Evolutionary conservation across 106 monocot genomes (phyloP), one percentile per base, ranked within the genome.

Genomic region (Phalaenopsis aphrodite): DNA sequence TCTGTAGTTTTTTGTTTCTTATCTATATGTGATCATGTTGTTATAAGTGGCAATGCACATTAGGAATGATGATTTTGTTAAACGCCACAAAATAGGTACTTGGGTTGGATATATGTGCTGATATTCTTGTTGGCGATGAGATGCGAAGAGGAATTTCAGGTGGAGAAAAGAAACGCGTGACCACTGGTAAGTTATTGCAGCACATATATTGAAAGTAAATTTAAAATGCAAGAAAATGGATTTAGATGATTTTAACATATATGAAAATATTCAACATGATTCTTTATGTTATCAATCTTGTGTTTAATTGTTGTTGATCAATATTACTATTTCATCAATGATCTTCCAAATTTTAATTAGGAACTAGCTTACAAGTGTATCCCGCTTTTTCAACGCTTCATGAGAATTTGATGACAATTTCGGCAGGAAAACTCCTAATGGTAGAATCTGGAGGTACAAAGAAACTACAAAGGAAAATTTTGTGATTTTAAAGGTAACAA

Each of bases 81-180:
- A 55, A 21, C 55, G 18, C 39, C 75, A 3, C 16, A 42, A 72
- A 45, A 9, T 74, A 91, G 88, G 83, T 91, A 8, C 95, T 95
- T 66, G 93, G 93, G 49, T 81, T 95, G 75, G 95, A 93, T 80
- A 81, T 89, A 37, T 95, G 95, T 77, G 79, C 93, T 5, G 91
- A 95, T 83, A 84, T 85, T 46, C 76, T 93, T 76, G 91, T 95
- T 73, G 95, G 95, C 19, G 88, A 95, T 85, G 87, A 84, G 71
- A 89, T 95, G 91, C 83, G 83, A 75, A 84, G 93, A 79, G 95
- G 93, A 39, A 90, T 95, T 78, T 95, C 95, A 69, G 95, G 95
- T 15, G 95, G 93, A 4, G 89, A 91, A 78, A 91, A 93, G 87
- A 93, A 89, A 77, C 86, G 93, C 61, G 84, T 89, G 17, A 93